Base-by-base conservation (phyloP, 164 flowering plant species). In the Brasenia schreberi region DNA sequence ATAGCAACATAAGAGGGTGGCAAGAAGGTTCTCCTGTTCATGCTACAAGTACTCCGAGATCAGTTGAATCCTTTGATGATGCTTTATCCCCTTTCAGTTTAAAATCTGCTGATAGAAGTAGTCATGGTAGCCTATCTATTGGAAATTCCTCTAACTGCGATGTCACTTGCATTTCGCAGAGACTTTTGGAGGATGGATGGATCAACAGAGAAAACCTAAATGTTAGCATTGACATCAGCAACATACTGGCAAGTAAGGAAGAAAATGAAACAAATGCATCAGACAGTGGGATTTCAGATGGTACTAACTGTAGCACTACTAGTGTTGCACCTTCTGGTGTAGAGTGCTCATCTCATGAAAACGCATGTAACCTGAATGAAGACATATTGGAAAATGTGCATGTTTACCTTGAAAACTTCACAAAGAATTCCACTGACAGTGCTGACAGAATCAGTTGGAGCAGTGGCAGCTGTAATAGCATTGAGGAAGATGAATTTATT, bases 181-280 rank as follows among this genome's bases (percentile, higher is more conserved):
- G 73, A 12, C 59, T 69, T 67, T 75, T 77, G 33, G 70, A 33
- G 39, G 39, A 72, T 68, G 74, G 68, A 59, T 74, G 82, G 69
- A 74, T 19, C 33, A 63, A 42, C 27, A 33, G 39, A 33, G 39
- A 33, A 33, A 33, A 33, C 39, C 39, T 33, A 33, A 33, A 33
- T 33, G 39, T 33, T 33, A 33, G 39, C 3, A 4, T 33, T 33
- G 62, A 66, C 43, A 61, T 42, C n/a, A 52, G 66, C 19, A 56
- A 63, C 49, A 62, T 66, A 39, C 62, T 66, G 18, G 52, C 18
- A 43, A 43, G 62, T 7, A 66, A 56, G 66, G 74, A 65, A 45
- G 63, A 66, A 7, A 12, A 39, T 67, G 70, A 42, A 43, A 56
- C 18, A 17, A 43, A 12, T 67, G n/a, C 52, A 9, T 19, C 44